These are phyloP conservation scores for Colletotrichum noveboracense DNA, from an alignment of 2,329 filamentous ascomycete genomes.

Conservation along the genomic window DNA sequence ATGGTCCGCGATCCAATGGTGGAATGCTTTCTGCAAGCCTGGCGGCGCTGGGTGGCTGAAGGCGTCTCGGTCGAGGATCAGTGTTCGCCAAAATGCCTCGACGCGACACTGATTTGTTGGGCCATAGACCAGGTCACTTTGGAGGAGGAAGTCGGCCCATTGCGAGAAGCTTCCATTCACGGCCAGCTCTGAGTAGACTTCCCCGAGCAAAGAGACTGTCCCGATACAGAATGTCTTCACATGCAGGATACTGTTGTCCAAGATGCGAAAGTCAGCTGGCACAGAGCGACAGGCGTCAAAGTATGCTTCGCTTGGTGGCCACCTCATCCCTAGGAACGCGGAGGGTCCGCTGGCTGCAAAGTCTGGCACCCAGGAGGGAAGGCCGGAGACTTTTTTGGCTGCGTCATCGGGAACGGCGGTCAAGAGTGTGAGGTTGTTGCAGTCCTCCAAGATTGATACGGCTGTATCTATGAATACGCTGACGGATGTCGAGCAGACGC, in stretches of 20 bases:
- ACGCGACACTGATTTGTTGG: constrained; percentile 27
- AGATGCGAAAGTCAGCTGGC: not conserved
- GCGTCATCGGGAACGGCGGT: constrained; percentile 26
- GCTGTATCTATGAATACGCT: constrained; percentile 1
- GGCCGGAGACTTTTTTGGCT: not conserved
- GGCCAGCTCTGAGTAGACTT: constrained; percentile 8
- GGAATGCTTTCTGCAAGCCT: not conserved
- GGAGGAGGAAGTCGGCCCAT: constrained; percentile 19
- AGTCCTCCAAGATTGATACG: constrained; percentile 11
- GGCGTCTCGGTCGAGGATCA: constrained; percentile 28
- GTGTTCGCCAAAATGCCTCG: constrained; percentile 30
- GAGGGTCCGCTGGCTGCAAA: constrained; percentile 17
- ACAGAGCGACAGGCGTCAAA: not conserved
- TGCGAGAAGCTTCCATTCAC: constrained; percentile 5
- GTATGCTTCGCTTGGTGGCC: not conserved
- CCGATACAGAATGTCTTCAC: constrained; percentile 1
- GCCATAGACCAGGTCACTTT: constrained; percentile 25
- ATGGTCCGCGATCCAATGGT: constrained; percentile 10
- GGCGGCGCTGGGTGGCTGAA: not conserved
- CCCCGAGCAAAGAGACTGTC: not conserved
- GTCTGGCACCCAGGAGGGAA: constrained; percentile 28
- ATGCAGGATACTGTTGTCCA: not conserved
- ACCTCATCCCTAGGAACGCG: not conserved
- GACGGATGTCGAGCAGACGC: not conserved
- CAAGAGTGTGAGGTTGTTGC: constrained; percentile 17